phyloP scores from a whole-genome alignment of 1,284 basidiomycete species.

The Trametes hirsuta region DNA sequence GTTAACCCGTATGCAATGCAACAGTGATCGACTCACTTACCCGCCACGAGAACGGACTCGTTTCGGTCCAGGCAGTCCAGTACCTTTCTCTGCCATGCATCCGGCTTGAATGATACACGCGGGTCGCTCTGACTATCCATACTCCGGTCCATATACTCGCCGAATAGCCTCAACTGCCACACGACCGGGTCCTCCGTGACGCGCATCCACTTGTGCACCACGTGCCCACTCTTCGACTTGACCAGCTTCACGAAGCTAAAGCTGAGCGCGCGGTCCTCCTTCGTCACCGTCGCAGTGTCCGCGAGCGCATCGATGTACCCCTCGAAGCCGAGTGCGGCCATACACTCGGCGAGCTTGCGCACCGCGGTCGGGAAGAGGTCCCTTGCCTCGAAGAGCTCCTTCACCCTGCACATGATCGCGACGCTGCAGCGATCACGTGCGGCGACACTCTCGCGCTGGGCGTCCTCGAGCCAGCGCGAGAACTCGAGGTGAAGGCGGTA shows the following conservation, averaged over 20 bases:
- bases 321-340: constrained; percentile 51
- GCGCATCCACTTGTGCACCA: constrained; percentile 55
- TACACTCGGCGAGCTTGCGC: constrained; percentile 41
- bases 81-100: constrained; percentile 71
- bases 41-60: constrained; percentile 66
- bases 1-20: too few species aligned
- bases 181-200: constrained; percentile 57
- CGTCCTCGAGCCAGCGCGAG: constrained; percentile 52
- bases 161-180: constrained; percentile 73
- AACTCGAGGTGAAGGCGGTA: constrained; percentile 58
- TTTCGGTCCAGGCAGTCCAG: constrained; percentile 64
- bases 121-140: constrained; percentile 63
- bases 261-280: constrained; percentile 43
- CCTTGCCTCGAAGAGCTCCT: constrained; percentile 44
- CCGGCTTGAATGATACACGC: constrained; percentile 66
- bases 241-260: constrained; percentile 62
- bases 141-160: constrained; percentile 71
- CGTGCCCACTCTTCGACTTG: constrained; percentile 45
- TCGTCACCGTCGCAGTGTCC: constrained; percentile 17
- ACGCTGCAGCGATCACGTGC: constrained; percentile 50
- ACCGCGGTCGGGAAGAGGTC: constrained; percentile 42
- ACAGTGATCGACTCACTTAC: constrained; percentile 38
- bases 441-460: constrained; percentile 37
- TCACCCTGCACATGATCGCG: constrained; percentile 48
- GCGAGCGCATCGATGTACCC: constrained; percentile 38